Percentiles rank a stretch among this genome's conserved stretches.
phyloP scores from a whole-genome alignment of 2,329 filamentous ascomycete species.

The Neopestalotiopsis clavispora region DNA sequence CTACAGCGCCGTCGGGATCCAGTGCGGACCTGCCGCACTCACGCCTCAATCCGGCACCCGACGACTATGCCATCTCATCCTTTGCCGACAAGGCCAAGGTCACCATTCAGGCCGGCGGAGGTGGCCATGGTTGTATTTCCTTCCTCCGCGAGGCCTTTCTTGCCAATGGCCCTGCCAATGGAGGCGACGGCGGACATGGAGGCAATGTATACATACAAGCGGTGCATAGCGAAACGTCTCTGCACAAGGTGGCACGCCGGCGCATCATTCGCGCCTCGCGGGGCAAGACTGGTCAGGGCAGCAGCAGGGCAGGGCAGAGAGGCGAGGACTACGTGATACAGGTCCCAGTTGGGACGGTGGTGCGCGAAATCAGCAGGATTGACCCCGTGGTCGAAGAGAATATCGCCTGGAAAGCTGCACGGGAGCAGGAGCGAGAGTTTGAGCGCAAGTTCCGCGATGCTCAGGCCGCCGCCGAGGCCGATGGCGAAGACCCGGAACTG shows the following conservation, averaged over 20 bases:
- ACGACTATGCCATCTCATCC: slow-evolving; percentile 81
- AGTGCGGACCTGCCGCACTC: slow-evolving; percentile 49
- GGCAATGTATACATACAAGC: slow-evolving; percentile 96
- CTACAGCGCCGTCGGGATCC: slow-evolving; percentile 32
- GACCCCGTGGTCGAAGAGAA: slow-evolving; percentile 77
- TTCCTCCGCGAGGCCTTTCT: slow-evolving; percentile 93
- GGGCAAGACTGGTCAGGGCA: slow-evolving; percentile 81
- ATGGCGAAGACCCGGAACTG: slow-evolving; percentile 45
- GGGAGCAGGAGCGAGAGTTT: slow-evolving; percentile 41
- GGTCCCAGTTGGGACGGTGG: slow-evolving; percentile 90
- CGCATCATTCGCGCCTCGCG: slow-evolving; percentile 75
- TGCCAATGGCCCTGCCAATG: slow-evolving; percentile 87
- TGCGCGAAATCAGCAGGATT: slow-evolving; percentile 78
- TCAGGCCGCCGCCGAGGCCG: slow-evolving; percentile 44
- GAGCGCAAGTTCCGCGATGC: slow-evolving; percentile 30
- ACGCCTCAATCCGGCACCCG: slow-evolving; percentile 79
- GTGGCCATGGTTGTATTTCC: slow-evolving; percentile 92
- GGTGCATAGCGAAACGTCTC: slow-evolving; percentile 84
- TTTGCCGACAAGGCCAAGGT: slow-evolving; percentile 88
- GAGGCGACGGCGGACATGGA: slow-evolving; percentile 90
- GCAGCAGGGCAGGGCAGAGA: slow-evolving; percentile 73
- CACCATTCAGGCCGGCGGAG: slow-evolving; percentile 76
- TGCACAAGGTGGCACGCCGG: slow-evolving; percentile 86
- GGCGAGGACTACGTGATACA: slow-evolving; percentile 88
- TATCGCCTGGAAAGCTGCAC: slow-evolving; percentile 40